Evolutionary conservation across 1,139 yeast genomes (phyloP).

Genomic region (Suhomyces atakaporum): DNA sequence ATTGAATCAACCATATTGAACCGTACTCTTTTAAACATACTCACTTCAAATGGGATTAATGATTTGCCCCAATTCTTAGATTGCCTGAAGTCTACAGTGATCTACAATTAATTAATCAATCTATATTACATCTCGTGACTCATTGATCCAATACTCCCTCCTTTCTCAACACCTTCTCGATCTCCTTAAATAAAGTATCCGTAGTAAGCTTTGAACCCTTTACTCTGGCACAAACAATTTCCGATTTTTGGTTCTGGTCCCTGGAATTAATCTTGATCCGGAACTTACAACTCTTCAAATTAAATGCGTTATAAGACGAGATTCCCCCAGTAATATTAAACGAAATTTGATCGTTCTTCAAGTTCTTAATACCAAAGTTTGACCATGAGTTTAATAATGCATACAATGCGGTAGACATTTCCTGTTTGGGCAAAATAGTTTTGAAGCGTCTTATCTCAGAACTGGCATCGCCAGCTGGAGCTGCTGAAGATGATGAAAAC

Average conservation of each 20-base stretch:
- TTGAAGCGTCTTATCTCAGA: slow-evolving; percentile 39
- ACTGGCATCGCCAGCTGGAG: slow-evolving; percentile 7
- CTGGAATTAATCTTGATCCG: slow-evolving; percentile 50
- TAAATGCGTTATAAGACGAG: slow-evolving; percentile 60
- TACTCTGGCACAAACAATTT: slow-evolving; percentile 47
- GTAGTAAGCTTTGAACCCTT: slow-evolving; percentile 48
- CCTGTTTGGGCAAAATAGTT: slow-evolving; percentile 53
- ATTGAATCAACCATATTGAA: too few species aligned
- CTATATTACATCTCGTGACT: slow-evolving; percentile 5
- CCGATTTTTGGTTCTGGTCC: slow-evolving; percentile 46
- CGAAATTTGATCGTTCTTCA: slow-evolving; percentile 47
- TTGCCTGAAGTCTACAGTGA: too few species aligned
- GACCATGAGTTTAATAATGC: slow-evolving; percentile 69
- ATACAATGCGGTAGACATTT: slow-evolving; percentile 64
- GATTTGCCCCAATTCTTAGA: too few species aligned
- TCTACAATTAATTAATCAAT: background rate
- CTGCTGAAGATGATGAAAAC: slow-evolving; percentile 36
- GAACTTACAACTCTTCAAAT: slow-evolving; percentile 66
- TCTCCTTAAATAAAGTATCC: slow-evolving; percentile 47
- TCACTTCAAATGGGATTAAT: too few species aligned
- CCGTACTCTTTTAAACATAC: too few species aligned
- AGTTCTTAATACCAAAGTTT: slow-evolving; percentile 64
- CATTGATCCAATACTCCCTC: slow-evolving; percentile 46
- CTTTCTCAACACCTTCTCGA: slow-evolving; percentile 47
- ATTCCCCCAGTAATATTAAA: slow-evolving; percentile 59